Conservation (phyloP, 805 yeast genomes). For the Zygoascus biomembranicola region DNA sequence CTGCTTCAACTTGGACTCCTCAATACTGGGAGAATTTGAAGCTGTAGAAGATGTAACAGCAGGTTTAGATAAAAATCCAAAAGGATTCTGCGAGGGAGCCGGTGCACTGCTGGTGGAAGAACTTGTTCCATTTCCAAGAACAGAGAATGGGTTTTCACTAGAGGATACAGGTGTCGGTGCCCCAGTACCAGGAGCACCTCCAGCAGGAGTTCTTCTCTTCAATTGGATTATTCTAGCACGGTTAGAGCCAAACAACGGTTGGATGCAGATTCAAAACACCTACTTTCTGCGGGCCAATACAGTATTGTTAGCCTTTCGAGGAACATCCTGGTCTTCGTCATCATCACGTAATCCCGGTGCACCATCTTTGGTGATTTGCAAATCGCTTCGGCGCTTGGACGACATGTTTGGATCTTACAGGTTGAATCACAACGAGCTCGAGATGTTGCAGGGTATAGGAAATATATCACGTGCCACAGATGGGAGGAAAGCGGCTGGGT, state of each 20-base stretch:
- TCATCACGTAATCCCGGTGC: slow-evolving; percentile 25
- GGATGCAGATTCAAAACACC: not conserved
- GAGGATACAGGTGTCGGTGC: not conserved
- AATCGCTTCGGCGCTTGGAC: slow-evolving; percentile 54
- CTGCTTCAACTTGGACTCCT: slow-evolving; percentile 17
- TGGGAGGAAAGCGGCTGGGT: too few relatives aligned
- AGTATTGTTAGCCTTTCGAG: slow-evolving; percentile 45
- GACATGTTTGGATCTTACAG: not conserved
- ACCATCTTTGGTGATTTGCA: slow-evolving; percentile 54
- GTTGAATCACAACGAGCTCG: not conserved
- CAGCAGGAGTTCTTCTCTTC: not conserved
- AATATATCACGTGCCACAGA: too few relatives aligned
- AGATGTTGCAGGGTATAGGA: not conserved
- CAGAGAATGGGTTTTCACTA: not conserved
- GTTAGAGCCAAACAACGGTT: not conserved
- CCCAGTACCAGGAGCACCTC: not conserved
- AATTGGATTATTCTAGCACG: not conserved
- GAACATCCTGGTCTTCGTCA: slow-evolving; percentile 33
- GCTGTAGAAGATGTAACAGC: not conserved
- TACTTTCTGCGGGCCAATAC: slow-evolving; percentile 57
- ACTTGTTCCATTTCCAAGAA: not conserved
- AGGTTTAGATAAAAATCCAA: not conserved
- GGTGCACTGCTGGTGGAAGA: not conserved
- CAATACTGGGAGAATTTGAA: not conserved
- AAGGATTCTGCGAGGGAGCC: slow-evolving; percentile 1